Percentiles rank a stretch among this genome's conserved stretches.
Conservation (phyloP, 2,329 filamentous ascomycete species). For the Nothomitra cinnamomea region DNA sequence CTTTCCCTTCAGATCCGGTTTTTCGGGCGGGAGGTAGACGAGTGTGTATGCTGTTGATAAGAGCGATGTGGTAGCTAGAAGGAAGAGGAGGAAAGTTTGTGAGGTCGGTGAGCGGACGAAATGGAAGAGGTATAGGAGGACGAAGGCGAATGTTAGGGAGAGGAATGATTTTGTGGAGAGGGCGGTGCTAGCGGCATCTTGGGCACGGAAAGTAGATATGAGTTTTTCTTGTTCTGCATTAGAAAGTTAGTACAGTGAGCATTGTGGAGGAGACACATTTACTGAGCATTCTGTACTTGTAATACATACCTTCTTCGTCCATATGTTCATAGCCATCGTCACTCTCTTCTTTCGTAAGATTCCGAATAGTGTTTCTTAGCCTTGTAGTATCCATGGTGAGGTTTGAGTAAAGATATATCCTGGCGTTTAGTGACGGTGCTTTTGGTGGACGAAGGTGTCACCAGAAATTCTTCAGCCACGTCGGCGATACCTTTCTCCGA, state of each 20-base stretch:
- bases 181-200: constrained; percentile 29
- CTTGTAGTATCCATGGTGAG: constrained; percentile 37
- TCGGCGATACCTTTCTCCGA: background rate
- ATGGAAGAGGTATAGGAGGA: constrained; percentile 41
- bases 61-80: constrained; percentile 47
- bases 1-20: constrained; percentile 25
- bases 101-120: constrained; percentile 25
- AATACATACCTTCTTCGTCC: constrained; percentile 51
- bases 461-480: too few relatives aligned
- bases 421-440: background rate
- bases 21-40: constrained; percentile 36
- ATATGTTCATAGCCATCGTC: constrained; percentile 43
- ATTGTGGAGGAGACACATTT: constrained; percentile 1
- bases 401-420: background rate
- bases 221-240: constrained; percentile 51
- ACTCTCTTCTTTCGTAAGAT: constrained; percentile 43
- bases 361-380: constrained; percentile 61
- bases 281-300: too few relatives aligned
- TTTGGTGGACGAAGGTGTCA: background rate
- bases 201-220: constrained; percentile 35
- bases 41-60: constrained; percentile 45
- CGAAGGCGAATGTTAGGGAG: constrained; percentile 36
- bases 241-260: constrained; percentile 13
- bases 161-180: constrained; percentile 25
- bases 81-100: constrained; percentile 26